Percentiles rank a stretch among this genome's conserved stretches.
Conservation (phyloP, 306 rosid species). For the Casuarina equisetifolia region DNA sequence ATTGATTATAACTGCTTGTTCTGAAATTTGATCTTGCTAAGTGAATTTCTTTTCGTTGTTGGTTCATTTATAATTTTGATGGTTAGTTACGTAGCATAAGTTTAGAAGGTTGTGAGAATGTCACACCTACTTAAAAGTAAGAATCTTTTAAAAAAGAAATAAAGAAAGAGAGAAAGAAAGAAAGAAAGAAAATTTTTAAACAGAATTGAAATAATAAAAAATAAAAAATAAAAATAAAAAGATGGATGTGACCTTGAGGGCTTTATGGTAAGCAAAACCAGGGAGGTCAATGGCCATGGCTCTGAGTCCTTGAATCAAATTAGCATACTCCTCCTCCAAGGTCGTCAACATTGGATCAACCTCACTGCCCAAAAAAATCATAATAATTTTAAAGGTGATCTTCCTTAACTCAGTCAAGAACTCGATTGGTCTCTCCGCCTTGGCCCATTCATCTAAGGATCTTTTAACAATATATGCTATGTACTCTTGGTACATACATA, state of each 20-base stretch:
- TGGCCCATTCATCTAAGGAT: constrained; percentile 69
- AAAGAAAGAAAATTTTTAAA: too few species aligned
- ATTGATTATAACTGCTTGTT: too few species aligned
- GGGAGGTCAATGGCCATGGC: constrained; percentile 83
- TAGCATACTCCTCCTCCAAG: constrained; percentile 70
- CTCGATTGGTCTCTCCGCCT: constrained; percentile 53
- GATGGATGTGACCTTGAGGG: constrained; percentile 50
- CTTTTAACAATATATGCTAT: constrained; percentile 46
- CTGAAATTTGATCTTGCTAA: too few species aligned
- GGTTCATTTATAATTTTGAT: too few species aligned
- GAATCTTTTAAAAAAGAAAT: too few species aligned
- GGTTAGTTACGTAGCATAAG: too few species aligned
- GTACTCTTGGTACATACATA: constrained; percentile 55
- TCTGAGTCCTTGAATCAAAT: constrained; percentile 69
- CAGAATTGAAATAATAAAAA: too few species aligned
- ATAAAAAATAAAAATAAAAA: not conserved
- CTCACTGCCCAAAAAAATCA: constrained; percentile 78
- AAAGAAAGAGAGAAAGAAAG: too few species aligned
- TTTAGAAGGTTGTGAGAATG: too few species aligned
- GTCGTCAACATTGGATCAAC: constrained; percentile 60
- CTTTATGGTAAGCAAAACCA: constrained; percentile 79
- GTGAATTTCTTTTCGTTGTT: too few species aligned
- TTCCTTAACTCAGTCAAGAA: constrained; percentile 60
- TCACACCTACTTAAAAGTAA: too few species aligned
- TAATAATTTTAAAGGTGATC: constrained; percentile 78